A percentile compares a stretch with the other conserved stretches of the same genome.
These are phyloP conservation scores for Colletotrichum lentis DNA, from an alignment of 2,329 filamentous ascomycete species.

Conservation along the genomic window DNA sequence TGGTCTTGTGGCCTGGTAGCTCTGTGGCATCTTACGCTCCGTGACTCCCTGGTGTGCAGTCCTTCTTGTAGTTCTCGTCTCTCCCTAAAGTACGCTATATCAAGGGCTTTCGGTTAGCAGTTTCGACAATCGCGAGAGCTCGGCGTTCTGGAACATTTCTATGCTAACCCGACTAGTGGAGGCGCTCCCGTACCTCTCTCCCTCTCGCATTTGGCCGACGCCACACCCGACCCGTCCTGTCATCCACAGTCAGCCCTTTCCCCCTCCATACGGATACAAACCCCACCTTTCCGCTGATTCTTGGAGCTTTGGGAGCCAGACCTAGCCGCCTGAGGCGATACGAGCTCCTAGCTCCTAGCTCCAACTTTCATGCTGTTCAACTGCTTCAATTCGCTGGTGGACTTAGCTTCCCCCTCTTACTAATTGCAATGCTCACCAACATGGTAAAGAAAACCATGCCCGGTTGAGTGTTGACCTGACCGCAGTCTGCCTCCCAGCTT, in stretches of 20 bases:
- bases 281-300: conserved; percentile 14
- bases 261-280: conserved; percentile 12
- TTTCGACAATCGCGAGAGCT: conserved; percentile 1
- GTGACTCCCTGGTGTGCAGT: conserved; percentile 2
- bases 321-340: conserved; percentile 19
- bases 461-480: not conserved
- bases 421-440: not conserved
- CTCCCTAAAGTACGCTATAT: conserved; percentile 15
- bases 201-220: conserved; percentile 20
- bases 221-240: conserved; percentile 34
- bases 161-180: conserved; percentile 22
- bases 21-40: conserved; percentile 5
- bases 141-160: conserved; percentile 31
- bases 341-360: conserved; percentile 19
- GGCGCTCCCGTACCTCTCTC: not conserved
- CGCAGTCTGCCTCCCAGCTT: not conserved
- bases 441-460: not conserved
- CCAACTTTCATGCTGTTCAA: not conserved
- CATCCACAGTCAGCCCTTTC: conserved; percentile 5
- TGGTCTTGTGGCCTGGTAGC: not conserved
- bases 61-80: not conserved
- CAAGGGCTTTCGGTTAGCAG: not conserved
- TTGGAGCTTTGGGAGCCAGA: conserved; percentile 15
- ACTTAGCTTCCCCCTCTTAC: not conserved
- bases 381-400: not conserved